Base-by-base conservation (phyloP, 495 filamentous ascomycete species). In the Hypomontagnella submonticulosa region DNA sequence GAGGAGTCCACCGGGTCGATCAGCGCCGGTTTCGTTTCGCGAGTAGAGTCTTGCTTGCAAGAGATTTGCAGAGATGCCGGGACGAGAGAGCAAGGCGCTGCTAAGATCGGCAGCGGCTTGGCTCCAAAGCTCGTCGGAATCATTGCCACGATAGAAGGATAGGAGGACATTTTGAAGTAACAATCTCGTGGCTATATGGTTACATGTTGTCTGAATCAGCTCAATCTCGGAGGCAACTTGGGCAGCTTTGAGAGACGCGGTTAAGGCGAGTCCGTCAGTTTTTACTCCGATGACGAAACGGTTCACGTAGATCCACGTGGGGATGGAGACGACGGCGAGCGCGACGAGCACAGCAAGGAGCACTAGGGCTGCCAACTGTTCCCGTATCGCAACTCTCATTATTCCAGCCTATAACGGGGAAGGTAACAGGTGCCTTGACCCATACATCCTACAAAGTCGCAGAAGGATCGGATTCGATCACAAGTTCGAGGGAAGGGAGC, bases 331-430 rank as follows among this genome's bases (percentile, higher is more conserved):
- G 47, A 82, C 73, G 33, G 85, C 85, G 37, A 93, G 83, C 19
- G 88, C 84, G 51, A 89, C 76, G 34, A 92, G 79, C 11, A 90
- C 85, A 30, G 88, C 85, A 49, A 92, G 70, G 41, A 92, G 76
- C 68, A 93, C 89, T 40, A 94, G 83, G 74, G 88, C 81, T 59
- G 83, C 90, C 52, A 96, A 81, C 83, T 96, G 92, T 78, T 91
- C 87, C 61, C 91, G 83, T 71, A 96, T 96, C 18, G 90, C 87
- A 74, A 95, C 87, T 71, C 91, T 84, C 90, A 96, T 93, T 69
- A 76, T 87, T 73, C 63, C 67, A 54, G 71, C 72, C 76, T 79
- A 75, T 70, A 67, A 70, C 38, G 58, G 61, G 63, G 61, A 66
- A 73, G 65, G 52, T 56, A 57, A 66, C 27, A 56, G 27, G 20